Conservation (phyloP, 108 stramenopile species). For the Cyclotella cryptica region DNA sequence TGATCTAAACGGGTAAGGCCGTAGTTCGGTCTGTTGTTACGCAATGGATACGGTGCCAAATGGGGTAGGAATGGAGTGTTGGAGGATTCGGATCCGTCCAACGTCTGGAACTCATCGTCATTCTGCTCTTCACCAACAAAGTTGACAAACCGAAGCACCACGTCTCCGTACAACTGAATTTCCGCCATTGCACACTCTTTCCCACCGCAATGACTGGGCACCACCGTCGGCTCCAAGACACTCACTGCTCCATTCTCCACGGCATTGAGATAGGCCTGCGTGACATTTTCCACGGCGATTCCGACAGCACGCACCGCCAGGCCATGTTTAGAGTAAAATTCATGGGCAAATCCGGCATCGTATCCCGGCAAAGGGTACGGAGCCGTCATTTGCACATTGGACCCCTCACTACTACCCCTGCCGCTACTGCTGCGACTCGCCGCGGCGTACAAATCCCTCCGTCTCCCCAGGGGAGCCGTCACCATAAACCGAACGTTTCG, state of each 20-base stretch:
- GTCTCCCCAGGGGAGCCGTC: constrained; percentile 42
- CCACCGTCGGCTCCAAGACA: constrained; percentile 59
- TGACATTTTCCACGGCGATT: constrained; percentile 52
- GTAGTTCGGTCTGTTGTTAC: constrained; percentile 30
- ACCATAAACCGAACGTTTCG: constrained; percentile 43
- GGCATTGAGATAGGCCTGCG: constrained; percentile 48
- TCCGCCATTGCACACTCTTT: constrained; percentile 55
- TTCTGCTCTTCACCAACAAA: constrained; percentile 14
- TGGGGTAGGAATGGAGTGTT: constrained; percentile 62
- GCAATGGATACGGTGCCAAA: constrained; percentile 55
- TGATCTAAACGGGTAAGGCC: constrained; percentile 71
- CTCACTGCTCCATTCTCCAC: constrained; percentile 58
- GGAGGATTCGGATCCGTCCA: not conserved
- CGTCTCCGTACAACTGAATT: constrained; percentile 68
- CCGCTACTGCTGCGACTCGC: not conserved
- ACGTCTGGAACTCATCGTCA: not conserved
- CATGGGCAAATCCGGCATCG: constrained; percentile 39
- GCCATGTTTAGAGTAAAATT: constrained; percentile 64
- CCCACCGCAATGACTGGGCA: constrained; percentile 47
- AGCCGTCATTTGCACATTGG: constrained; percentile 47
- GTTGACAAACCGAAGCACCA: constrained; percentile 64
- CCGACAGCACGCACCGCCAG: constrained; percentile 67
- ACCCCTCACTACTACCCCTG: not conserved
- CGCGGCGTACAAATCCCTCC: not conserved
- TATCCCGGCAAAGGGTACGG: constrained; percentile 58